phyloP scores from a whole-genome alignment of 2,329 filamentous ascomycete genomes.

The Fusarium tupiense region DNA sequence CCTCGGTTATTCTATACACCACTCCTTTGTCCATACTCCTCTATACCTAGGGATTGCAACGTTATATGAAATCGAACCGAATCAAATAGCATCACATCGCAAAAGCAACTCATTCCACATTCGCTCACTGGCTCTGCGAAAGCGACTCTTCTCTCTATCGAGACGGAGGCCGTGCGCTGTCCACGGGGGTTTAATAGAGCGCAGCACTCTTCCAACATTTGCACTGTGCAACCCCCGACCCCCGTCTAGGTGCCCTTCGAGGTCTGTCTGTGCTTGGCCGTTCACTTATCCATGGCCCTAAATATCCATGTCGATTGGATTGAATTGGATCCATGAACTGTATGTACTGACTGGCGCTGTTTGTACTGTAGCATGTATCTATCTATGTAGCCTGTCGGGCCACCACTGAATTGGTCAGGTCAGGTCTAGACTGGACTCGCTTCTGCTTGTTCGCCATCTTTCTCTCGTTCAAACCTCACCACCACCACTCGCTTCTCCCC shows the following conservation, averaged over 20 bases:
- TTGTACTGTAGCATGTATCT: not conserved
- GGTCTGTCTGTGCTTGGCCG: slow-evolving; percentile 22
- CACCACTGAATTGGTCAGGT: slow-evolving; percentile 17
- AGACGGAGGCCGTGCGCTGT: slow-evolving; percentile 39
- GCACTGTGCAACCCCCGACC: slow-evolving; percentile 37
- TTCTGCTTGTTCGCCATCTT: slow-evolving; percentile 27
- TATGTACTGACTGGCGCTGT: slow-evolving; percentile 15
- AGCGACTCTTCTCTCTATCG: slow-evolving; percentile 28
- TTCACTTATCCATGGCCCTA: slow-evolving; percentile 2
- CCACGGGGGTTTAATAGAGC: slow-evolving; percentile 15
- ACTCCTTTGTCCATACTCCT: not conserved
- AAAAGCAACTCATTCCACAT: slow-evolving; percentile 21
- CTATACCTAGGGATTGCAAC: not conserved
- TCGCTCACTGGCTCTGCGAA: slow-evolving; percentile 10
- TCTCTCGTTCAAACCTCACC: slow-evolving; percentile 42
- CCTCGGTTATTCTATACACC: not conserved
- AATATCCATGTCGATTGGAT: slow-evolving; percentile 20
- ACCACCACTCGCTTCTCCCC: slow-evolving; percentile 31
- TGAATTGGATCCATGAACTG: slow-evolving; percentile 27
- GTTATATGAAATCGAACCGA: not conserved
- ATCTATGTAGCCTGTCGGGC: slow-evolving; percentile 25
- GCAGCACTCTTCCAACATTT: slow-evolving; percentile 16
- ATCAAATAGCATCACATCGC: slow-evolving; percentile 8
- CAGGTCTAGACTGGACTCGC: slow-evolving; percentile 13
- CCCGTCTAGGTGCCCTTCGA: slow-evolving; percentile 8